A percentile compares a stretch with the other conserved stretches of the same genome.
These are phyloP conservation scores for Ascoidea rubescens DNA, from an alignment of 805 yeast genomes.

Conservation along the genomic window DNA sequence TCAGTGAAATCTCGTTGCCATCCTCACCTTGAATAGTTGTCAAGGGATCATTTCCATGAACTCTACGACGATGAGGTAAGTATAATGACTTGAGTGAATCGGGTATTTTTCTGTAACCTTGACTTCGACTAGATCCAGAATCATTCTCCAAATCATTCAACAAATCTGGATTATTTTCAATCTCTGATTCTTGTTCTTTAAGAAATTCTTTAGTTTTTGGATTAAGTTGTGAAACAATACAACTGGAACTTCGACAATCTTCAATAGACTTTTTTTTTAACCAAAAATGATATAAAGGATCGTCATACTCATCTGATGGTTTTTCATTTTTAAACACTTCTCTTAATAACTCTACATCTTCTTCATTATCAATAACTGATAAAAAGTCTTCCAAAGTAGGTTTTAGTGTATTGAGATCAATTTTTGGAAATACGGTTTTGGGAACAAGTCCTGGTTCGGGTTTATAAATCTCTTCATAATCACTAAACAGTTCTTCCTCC, in stretches of 20 bases:
- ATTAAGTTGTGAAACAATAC: background rate
- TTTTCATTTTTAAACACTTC: conserved; percentile 23
- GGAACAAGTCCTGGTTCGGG: conserved; percentile 39
- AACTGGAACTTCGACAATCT: background rate
- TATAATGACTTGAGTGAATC: conserved; percentile 64
- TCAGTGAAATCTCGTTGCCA: conserved; percentile 6
- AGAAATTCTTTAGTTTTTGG: conserved; percentile 2
- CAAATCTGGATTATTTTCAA: conserved; percentile 13
- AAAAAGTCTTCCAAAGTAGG: conserved; percentile 38
- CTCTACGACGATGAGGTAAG: conserved; percentile 66
- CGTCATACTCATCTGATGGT: conserved; percentile 16
- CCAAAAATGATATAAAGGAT: conserved; percentile 57
- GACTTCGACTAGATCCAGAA: conserved; percentile 54
- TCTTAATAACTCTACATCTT: conserved; percentile 47
- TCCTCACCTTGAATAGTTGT: conserved; percentile 53
- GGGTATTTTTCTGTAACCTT: conserved; percentile 60
- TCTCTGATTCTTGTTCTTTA: conserved; percentile 17
- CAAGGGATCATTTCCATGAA: conserved; percentile 44
- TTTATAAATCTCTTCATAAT: conserved; percentile 23
- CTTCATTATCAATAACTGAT: conserved; percentile 50
- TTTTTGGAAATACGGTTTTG: conserved; percentile 37
- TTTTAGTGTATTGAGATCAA: conserved; percentile 9
- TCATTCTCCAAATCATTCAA: conserved; percentile 21
- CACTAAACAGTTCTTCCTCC: conserved; percentile 12
- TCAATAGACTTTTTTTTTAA: conserved; percentile 23